Conservation (phyloP, 1,284 basidiomycete species). For the Fomitiporia mediterranea region DNA sequence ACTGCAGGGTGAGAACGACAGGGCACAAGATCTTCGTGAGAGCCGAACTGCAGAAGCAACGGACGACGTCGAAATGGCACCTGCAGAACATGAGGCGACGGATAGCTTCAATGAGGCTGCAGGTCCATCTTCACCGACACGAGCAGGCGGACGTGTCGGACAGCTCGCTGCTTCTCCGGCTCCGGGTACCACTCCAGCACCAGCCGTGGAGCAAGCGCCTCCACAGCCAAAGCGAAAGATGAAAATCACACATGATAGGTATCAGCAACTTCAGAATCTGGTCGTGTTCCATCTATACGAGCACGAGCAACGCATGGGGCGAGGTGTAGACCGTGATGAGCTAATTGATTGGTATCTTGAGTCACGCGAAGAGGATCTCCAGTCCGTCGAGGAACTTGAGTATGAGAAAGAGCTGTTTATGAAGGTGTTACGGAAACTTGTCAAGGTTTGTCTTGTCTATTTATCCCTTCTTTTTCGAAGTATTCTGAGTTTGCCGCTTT, state of each 20-base stretch:
- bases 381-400: slow-evolving; percentile 86
- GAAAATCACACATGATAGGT: slow-evolving; percentile 94
- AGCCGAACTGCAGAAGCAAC: slow-evolving; percentile 26
- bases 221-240: slow-evolving; percentile 65
- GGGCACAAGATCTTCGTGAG: slow-evolving; percentile 26
- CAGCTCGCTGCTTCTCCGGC: slow-evolving; percentile 35
- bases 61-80: slow-evolving; percentile 60
- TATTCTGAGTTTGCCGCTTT: slow-evolving; percentile 9
- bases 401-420: slow-evolving; percentile 86
- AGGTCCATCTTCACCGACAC: slow-evolving; percentile 25
- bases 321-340: slow-evolving; percentile 83
- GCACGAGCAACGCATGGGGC: slow-evolving; percentile 71
- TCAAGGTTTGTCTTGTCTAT: slow-evolving; percentile 60
- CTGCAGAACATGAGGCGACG: slow-evolving; percentile 49
- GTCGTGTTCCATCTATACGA: slow-evolving; percentile 81
- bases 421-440: slow-evolving; percentile 86
- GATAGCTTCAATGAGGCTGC: slow-evolving; percentile 45
- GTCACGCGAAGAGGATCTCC: slow-evolving; percentile 78
- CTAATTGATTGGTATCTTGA: slow-evolving; percentile 98
- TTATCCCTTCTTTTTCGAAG: neutral
- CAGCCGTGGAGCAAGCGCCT: slow-evolving; percentile 22
- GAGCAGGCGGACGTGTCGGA: slow-evolving; percentile 29
- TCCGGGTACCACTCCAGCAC: slow-evolving; percentile 33
- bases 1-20: slow-evolving; percentile 49
- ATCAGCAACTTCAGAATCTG: slow-evolving; percentile 86